phyloP scores from a whole-genome alignment of 306 rosid genomes.

The Begonia masoniana region DNA sequence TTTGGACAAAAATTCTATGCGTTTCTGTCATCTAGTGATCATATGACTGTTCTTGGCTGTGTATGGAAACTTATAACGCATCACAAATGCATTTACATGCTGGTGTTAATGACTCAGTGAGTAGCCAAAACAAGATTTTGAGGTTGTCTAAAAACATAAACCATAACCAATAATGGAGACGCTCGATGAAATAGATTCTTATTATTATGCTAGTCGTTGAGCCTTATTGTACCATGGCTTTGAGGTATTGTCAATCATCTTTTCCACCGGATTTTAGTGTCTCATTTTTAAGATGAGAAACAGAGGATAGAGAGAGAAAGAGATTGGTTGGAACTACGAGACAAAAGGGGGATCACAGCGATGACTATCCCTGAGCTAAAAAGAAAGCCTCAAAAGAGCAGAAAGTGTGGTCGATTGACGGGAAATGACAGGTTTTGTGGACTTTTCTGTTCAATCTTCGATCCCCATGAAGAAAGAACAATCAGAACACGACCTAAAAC shows the following conservation, averaged over 20 bases:
- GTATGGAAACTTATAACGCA: neutral
- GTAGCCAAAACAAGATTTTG: too few species aligned
- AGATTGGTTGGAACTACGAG: conserved; percentile 1
- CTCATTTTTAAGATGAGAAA: neutral
- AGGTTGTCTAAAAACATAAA: too few species aligned
- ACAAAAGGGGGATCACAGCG: conserved; percentile 8
- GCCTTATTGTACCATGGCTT: too few species aligned
- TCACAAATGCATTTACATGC: too few species aligned
- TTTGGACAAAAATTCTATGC: neutral
- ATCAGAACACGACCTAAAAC: conserved; percentile 25
- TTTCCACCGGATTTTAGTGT: neutral
- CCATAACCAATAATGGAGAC: neutral
- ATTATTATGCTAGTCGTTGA: neutral
- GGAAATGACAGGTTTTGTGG: conserved; percentile 51
- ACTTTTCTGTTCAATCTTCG: conserved; percentile 20
- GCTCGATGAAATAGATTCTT: neutral
- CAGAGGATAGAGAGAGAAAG: neutral
- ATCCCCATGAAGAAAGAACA: conserved; percentile 17
- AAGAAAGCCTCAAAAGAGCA: conserved; percentile 63
- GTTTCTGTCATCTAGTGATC: neutral
- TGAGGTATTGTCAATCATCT: neutral
- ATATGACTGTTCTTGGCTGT: neutral
- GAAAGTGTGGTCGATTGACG: conserved; percentile 56
- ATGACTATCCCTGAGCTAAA: conserved; percentile 24
- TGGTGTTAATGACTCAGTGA: too few species aligned